Percentiles rank a stretch among this genome's conserved stretches.
Evolutionary conservation across 441 rosid genomes (phyloP).

Genomic region (Eruca vesicaria): DNA sequence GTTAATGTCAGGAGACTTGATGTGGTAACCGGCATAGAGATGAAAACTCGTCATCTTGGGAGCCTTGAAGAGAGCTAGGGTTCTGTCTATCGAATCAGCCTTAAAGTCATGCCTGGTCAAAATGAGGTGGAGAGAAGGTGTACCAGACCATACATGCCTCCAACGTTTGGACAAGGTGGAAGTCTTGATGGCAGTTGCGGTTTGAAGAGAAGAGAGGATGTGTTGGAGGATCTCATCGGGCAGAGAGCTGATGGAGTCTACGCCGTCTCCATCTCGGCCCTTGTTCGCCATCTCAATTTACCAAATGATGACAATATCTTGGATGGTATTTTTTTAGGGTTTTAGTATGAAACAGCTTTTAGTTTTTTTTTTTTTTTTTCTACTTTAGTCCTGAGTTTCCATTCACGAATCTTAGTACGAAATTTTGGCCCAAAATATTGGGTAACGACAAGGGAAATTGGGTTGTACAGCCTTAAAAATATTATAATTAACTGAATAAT

Average conservation of each 20-base stretch:
- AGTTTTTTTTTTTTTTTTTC: background rate
- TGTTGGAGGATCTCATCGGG: background rate
- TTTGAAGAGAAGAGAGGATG: background rate
- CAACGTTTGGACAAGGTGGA: background rate
- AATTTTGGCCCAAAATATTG: too few species aligned
- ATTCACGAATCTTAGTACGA: too few species aligned
- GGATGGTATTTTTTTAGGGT: background rate
- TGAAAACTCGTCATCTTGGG: slow-evolving; percentile 5
- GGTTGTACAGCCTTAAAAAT: too few species aligned
- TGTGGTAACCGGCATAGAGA: background rate
- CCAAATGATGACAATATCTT: background rate
- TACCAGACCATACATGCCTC: background rate
- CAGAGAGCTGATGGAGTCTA: background rate
- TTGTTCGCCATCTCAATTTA: background rate
- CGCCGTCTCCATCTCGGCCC: background rate
- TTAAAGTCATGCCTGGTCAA: background rate
- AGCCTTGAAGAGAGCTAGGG: slow-evolving; percentile 4
- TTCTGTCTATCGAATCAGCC: background rate
- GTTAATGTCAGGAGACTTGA: background rate
- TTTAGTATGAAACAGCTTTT: background rate
- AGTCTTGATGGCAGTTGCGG: background rate
- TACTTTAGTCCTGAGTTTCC: background rate
- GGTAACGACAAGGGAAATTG: too few species aligned
- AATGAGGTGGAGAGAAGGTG: background rate
- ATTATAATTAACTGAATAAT: too few species aligned